Percentiles rank a stretch among this genome's conserved stretches.
Evolutionary conservation across 1,284 basidiomycete genomes (phyloP).

Genomic region (Macrocystidia cucumis): DNA sequence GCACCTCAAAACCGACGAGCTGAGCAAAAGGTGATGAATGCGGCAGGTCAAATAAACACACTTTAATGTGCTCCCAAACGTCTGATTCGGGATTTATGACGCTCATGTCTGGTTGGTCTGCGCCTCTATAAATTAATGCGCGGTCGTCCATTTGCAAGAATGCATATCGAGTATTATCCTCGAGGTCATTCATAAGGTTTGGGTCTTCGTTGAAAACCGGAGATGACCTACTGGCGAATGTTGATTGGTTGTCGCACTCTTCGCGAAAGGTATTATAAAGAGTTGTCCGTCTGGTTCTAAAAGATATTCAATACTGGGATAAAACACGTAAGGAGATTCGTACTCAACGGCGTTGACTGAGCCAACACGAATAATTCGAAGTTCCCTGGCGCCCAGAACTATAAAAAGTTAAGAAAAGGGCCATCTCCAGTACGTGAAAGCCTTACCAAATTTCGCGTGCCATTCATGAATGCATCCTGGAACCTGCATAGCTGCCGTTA

Average conservation of each 20-base stretch:
- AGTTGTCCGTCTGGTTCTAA: conserved; percentile 62
- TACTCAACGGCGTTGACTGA: conserved; percentile 23
- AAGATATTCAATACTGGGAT: no score
- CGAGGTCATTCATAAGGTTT: conserved; percentile 1
- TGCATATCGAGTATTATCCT: conserved; percentile 93
- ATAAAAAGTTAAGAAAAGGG: conserved; percentile 7
- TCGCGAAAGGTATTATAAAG: conserved; percentile 88
- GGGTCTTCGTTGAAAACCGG: no score
- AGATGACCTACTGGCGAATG: conserved; percentile 68
- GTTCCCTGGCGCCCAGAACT: conserved; percentile 93
- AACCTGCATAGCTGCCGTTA: conserved; percentile 36
- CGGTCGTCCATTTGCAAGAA: conserved; percentile 95
- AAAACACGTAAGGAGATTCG: no score
- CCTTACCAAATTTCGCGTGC: conserved; percentile 57
- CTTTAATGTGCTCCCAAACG: conserved; percentile 96
- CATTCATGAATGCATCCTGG: conserved; percentile 83
- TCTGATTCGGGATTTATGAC: conserved; percentile 99
- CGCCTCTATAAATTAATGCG: conserved; percentile 92
- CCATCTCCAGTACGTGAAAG: not conserved
- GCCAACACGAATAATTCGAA: conserved; percentile 78
- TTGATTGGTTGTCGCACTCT: conserved; percentile 88
- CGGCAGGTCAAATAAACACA: conserved; percentile 11
- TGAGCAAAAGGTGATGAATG: not conserved
- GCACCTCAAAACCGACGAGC: conserved; percentile 60
- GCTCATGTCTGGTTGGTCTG: conserved; percentile 96